Evolutionary conservation across 2,329 filamentous ascomycete species (phyloP).

Genomic region (Calonectria ilicicola): DNA sequence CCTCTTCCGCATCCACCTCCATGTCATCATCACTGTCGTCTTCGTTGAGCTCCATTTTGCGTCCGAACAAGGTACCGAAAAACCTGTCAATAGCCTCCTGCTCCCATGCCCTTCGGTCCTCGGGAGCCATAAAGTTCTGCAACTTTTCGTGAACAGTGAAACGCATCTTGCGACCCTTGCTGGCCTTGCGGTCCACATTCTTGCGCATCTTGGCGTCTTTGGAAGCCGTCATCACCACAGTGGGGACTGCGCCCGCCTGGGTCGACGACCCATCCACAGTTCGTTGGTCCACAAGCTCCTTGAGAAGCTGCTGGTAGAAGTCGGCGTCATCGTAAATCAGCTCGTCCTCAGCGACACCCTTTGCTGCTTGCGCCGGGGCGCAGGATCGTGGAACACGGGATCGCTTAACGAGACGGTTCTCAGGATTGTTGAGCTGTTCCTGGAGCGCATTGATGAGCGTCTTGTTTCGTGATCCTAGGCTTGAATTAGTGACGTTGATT

Average conservation of each 20-base stretch:
- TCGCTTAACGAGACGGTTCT: slow-evolving; percentile 74
- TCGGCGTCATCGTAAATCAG: slow-evolving; percentile 91
- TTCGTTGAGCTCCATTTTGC: slow-evolving; percentile 75
- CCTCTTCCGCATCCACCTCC: slow-evolving; percentile 65
- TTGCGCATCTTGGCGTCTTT: slow-evolving; percentile 85
- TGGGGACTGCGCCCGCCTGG: slow-evolving; percentile 59
- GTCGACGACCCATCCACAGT: slow-evolving; percentile 73
- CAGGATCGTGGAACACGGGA: slow-evolving; percentile 81
- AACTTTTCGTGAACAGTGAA: slow-evolving; percentile 97
- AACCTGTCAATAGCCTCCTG: slow-evolving; percentile 81
- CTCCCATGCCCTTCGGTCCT: slow-evolving; percentile 85
- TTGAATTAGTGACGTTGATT: slow-evolving; percentile 56
- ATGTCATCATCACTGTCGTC: slow-evolving; percentile 64
- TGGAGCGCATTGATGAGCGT: slow-evolving; percentile 74
- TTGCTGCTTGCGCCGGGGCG: slow-evolving; percentile 75
- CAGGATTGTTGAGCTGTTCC: slow-evolving; percentile 74
- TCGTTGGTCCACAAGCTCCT: slow-evolving; percentile 92
- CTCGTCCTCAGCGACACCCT: slow-evolving; percentile 67
- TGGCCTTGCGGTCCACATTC: slow-evolving; percentile 91
- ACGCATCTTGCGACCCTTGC: slow-evolving; percentile 92
- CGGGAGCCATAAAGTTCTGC: slow-evolving; percentile 97
- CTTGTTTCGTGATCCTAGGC: slow-evolving; percentile 47
- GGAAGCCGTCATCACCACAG: slow-evolving; percentile 74
- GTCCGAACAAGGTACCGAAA: slow-evolving; percentile 81
- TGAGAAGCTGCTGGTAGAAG: slow-evolving; percentile 93